Evolutionary conservation across 2,329 filamentous ascomycete genomes (phyloP).

Genomic region (Monilinia vaccinii-corymbosi): DNA sequence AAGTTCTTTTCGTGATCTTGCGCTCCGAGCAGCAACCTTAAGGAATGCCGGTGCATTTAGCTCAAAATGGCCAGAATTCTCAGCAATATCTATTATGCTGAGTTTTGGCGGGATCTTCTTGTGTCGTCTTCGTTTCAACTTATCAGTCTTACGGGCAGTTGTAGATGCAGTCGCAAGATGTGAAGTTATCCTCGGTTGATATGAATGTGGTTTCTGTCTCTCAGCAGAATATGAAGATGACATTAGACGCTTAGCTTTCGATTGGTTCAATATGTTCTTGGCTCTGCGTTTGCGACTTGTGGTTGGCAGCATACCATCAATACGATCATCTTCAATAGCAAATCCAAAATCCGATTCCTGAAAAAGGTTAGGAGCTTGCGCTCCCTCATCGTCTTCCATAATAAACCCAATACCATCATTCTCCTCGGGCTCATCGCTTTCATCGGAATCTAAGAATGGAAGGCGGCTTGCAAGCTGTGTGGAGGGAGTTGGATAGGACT

Average conservation of each 20-base stretch:
- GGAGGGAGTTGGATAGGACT: neutral
- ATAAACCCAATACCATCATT: constrained; percentile 7
- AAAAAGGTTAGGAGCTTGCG: constrained; percentile 15
- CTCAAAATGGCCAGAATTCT: constrained; percentile 27
- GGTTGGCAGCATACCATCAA: constrained; percentile 30
- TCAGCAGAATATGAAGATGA: constrained; percentile 6
- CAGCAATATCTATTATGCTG: constrained; percentile 50
- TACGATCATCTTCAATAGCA: constrained; percentile 27
- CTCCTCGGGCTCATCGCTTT: constrained; percentile 21
- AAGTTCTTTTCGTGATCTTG: constrained; percentile 36
- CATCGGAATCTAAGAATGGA: constrained; percentile 17
- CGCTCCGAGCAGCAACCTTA: constrained; percentile 51
- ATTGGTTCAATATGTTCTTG: neutral
- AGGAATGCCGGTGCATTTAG: constrained; percentile 44
- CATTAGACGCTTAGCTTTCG: constrained; percentile 14
- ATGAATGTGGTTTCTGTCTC: neutral
- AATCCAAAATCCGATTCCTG: constrained; percentile 17
- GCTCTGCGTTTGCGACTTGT: constrained; percentile 18
- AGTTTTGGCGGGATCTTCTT: constrained; percentile 36
- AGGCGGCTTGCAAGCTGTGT: neutral
- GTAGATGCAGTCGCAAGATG: constrained; percentile 13
- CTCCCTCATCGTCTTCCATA: constrained; percentile 12
- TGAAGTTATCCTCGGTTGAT: constrained; percentile 26
- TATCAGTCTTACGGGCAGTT: neutral
- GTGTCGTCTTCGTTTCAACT: neutral